Conservation (phyloP, 345 rosid species). For the Euclidium syriacum region DNA sequence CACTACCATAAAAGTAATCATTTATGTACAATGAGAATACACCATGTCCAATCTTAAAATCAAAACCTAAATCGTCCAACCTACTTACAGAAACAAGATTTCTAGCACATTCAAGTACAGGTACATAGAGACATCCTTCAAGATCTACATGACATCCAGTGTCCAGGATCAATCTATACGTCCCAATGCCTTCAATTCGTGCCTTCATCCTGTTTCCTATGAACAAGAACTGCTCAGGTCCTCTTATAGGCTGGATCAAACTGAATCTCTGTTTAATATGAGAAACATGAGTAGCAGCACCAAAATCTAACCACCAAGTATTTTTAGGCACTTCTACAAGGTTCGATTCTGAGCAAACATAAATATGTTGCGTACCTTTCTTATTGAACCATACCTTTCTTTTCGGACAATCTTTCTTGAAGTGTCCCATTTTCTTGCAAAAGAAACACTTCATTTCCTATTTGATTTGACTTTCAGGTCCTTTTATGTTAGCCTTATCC, state of each 20-base stretch:
- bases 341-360: not conserved
- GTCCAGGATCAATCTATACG: not conserved
- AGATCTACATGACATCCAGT: not conserved
- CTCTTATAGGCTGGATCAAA: not conserved
- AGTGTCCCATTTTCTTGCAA: not conserved
- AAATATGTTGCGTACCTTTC: not conserved
- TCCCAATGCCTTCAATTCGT: not conserved
- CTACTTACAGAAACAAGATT: not conserved
- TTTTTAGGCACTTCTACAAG: not conserved
- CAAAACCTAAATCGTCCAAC: too few relatives aligned
- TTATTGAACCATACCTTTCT: not conserved
- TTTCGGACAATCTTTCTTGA: not conserved
- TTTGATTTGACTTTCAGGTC: not conserved
- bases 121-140: not conserved
- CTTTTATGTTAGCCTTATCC: not conserved
- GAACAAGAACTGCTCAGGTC: too few relatives aligned
- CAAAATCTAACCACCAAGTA: too few relatives aligned
- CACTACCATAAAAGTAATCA: not conserved
- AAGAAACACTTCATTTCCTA: not conserved
- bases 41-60: not conserved
- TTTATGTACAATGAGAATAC: not conserved
- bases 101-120: not conserved
- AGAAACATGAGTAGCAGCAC: slow-evolving; percentile 14
- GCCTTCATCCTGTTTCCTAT: not conserved
- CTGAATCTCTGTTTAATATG: not conserved